Base-by-base conservation (phyloP, 345 rosid species). In the Salix caprea region DNA sequence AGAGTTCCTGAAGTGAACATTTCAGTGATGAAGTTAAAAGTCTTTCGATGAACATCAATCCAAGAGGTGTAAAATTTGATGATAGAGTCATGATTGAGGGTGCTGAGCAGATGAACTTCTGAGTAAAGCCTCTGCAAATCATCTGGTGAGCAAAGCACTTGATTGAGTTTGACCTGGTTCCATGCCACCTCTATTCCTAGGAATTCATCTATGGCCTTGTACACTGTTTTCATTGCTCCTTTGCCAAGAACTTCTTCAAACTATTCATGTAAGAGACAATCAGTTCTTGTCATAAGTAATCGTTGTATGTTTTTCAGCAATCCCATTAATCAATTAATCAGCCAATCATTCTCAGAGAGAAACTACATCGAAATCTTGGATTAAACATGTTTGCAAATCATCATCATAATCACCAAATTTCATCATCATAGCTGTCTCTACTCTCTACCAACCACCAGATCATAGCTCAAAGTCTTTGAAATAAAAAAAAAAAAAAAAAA, bases 1-100 rank as follows among this genome's bases (percentile, higher is more conserved):
- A 92, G 92, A 74, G 89, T 88, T 76, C 97, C 97, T 46, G 97
- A 92, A 75, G 94, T 89, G 77, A 92, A 92, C 92, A 92, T 79
- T 84, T 92, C 97, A 46, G 97, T 92, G 84, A 92, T 92, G 89
- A 92, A 90, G 83, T 92, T 92, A 86, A 92, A 91, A 77, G 88
- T 86, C 76, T 84, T 90, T 48, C 28, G 65, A 46, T 81, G 75
- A 72, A 86, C 77, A 80, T 90, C 90, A 42, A 92, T 88, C 97
- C 97, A 92, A 5, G 97, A 92, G 75, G 93, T 85, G 86, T 87
- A 78, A 84, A 90, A 92, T 62, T 80, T 85, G 65, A 92, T 88
- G 82, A 92, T 89, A 24, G 93, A 90, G 62, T 81, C 81, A 67
- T 92, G 94, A 52, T 85, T 84, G 75, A 92, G 91, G 70, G 90